Evolutionary conservation across 345 rosid species (phyloP), one percentile per base, ranked within the genome.

Genomic region (Hibiscus mutabilis): DNA sequence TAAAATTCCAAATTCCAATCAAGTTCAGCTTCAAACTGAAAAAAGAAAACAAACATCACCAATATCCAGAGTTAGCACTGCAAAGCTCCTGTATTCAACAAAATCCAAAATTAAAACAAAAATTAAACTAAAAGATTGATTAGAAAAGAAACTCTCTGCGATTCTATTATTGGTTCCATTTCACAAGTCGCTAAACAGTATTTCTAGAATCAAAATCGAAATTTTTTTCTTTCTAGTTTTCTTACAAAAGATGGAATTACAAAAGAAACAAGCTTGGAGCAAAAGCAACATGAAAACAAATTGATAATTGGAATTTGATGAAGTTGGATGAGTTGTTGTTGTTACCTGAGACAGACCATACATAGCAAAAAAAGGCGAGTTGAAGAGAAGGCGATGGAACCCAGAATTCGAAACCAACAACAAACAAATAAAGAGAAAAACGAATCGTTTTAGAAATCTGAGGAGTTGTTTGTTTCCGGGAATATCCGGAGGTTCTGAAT

Each of bases 221-320:
- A 15, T 37, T 35, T 7, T 35, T 21, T 44, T 63, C 13, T 0
- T 65, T 14, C 14, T 15, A 27, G 13, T 5, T 65, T 65, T 44
- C 35, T 24, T 5, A 3, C 10, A 44, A 15, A 63, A 60, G 33
- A 27, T 9, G 24, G 0, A 11, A 6, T 51, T 51, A 51, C 9
- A 9, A 53, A 18, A 0, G 6, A 29, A 33, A 47, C 67, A 42
- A 75, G 76, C 77, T 74, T 75, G 68, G 72, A 67, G 77, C 25
- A 2, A 40, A 70, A 70, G 76, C 66, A 74, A 75, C 13, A 47
- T 0, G 19, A 24, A 19, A 24, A 49, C 13, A 57, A 33, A 35
- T 51, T 15, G n/a, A 51, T 0, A 49, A 69, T 21, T 51, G 5
- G 15, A 19, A 35, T 33, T 13, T 4, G n/a, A 64, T n/a, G 10